Evolutionary conservation across 1,284 basidiomycete genomes (phyloP).

Genomic region (Apiotrichum mycotoxinovorans): DNA sequence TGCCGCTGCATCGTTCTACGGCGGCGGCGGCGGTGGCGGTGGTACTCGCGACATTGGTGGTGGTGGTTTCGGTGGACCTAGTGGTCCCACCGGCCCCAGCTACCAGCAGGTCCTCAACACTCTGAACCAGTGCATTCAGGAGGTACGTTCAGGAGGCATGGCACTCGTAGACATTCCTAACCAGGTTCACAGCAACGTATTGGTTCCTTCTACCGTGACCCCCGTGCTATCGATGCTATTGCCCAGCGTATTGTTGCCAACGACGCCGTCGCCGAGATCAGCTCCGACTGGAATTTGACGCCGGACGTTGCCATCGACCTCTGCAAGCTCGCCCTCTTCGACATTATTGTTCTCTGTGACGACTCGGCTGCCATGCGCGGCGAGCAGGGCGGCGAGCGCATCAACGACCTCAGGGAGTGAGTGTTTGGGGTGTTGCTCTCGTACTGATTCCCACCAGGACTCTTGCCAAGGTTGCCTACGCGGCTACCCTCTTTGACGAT

Average conservation of each 20-base stretch:
- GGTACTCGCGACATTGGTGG: conserved; percentile 6
- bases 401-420: conserved; percentile 46
- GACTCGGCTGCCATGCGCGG: conserved; percentile 15
- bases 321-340: conserved; percentile 19
- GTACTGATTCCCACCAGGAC: conserved; percentile 25
- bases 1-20: conserved; percentile 3
- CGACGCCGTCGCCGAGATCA: conserved; percentile 46
- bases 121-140: conserved; percentile 47
- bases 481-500: conserved; percentile 50
- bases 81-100: conserved; percentile 1
- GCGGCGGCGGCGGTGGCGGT: conserved; percentile 3
- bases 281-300: conserved; percentile 50
- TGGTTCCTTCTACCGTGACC: conserved; percentile 53
- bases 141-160: conserved; percentile 28
- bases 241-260: conserved; percentile 47
- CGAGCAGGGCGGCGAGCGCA: conserved; percentile 17
- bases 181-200: conserved; percentile 46
- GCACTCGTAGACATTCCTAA: too few species aligned
- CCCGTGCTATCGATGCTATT: conserved; percentile 46
- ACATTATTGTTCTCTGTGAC: conserved; percentile 20
- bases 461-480: conserved; percentile 48
- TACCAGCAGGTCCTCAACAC: conserved; percentile 10
- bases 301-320: conserved; percentile 45
- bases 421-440: conserved; percentile 2
- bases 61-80: neutral